These are phyloP conservation scores for Neonothopanus nambi DNA, from an alignment of 1,284 basidiomycete genomes.

Conservation along the genomic window DNA sequence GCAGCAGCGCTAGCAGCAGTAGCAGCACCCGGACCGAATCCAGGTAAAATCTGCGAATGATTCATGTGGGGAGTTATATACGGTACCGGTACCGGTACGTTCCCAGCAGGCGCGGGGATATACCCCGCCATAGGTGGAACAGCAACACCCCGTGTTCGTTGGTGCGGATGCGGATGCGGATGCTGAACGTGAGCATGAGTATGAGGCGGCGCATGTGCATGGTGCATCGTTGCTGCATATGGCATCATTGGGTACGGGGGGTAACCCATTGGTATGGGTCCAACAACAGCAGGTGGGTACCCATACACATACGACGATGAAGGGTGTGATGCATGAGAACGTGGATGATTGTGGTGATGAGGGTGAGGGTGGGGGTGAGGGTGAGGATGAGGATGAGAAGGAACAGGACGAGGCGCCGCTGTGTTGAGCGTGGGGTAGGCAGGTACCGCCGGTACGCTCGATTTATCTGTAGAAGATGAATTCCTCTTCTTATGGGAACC, in stretches of 20 bases:
- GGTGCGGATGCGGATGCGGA: neutral
- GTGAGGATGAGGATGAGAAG: neutral
- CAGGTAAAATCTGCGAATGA: neutral
- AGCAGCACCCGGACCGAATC: too few relatives aligned
- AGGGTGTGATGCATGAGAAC: neutral
- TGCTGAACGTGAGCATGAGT: neutral
- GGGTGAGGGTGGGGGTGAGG: neutral
- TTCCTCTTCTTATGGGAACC: too few relatives aligned
- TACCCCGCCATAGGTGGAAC: neutral
- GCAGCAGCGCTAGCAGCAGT: too few relatives aligned
- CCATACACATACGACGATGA: too few relatives aligned
- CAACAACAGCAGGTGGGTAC: too few relatives aligned
- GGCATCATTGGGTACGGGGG: conserved; percentile 1
- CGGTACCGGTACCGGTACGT: neutral
- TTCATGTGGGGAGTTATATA: neutral
- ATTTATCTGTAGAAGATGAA: neutral
- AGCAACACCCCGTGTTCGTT: neutral
- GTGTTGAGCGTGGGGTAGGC: conserved; percentile 8
- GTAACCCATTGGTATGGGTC: neutral
- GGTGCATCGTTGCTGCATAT: neutral
- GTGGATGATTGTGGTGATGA: neutral
- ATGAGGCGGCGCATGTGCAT: neutral
- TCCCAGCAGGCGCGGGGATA: neutral
- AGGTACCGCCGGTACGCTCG: neutral
- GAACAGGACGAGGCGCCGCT: neutral